Evolutionary conservation across 805 yeast species (phyloP), one percentile per base, ranked within the genome.

Genomic region (Ogataea populi-albae): DNA sequence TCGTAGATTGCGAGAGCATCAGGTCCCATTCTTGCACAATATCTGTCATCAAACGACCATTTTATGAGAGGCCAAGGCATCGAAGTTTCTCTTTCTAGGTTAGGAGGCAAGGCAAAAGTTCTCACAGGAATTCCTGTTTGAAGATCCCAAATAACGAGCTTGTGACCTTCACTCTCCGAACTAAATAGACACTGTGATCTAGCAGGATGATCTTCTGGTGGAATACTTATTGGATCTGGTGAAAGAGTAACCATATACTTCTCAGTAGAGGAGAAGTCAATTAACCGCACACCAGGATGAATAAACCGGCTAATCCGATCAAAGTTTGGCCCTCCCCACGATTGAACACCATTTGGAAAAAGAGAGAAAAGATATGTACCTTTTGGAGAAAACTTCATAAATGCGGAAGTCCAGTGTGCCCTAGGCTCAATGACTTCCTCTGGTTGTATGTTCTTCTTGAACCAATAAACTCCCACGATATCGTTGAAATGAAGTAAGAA

Each of bases 1-100:
- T 91, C 97, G 63, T 91, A 94, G 47, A 93, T 77, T 32, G 95
- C 89, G 49, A 93, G 71, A 23, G 94, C 94, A 44, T 86, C 93
- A 37, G 95, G 96, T 34, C 93, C 91, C 64, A 86, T 77, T 69
- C 98, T 83, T 37, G 96, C 98, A 68, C 95, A 86, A 71, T 80
- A 93, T 62, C 77, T 80, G 65, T 86, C 95, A 65, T 93, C 94
- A 54, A 68, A 72, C 29, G 97, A 86, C 98, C 98, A 93, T 67
- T 88, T 88, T 61, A 93, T 81, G 54, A 91, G 77, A 32, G 98
- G 98, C 98, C 98, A 93, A 43, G 83, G 79, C 79, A 80, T 76
- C 41, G 73, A 77, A 65, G 74, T 77, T 64, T 74, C 73, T 25
- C 71, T 66, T 55, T 79, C 81, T 57, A 81, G 68, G 55, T 77